These are phyloP conservation scores for Aotearoamyces nothofagi DNA, from an alignment of 2,329 filamentous ascomycete species.

Conservation along the genomic window DNA sequence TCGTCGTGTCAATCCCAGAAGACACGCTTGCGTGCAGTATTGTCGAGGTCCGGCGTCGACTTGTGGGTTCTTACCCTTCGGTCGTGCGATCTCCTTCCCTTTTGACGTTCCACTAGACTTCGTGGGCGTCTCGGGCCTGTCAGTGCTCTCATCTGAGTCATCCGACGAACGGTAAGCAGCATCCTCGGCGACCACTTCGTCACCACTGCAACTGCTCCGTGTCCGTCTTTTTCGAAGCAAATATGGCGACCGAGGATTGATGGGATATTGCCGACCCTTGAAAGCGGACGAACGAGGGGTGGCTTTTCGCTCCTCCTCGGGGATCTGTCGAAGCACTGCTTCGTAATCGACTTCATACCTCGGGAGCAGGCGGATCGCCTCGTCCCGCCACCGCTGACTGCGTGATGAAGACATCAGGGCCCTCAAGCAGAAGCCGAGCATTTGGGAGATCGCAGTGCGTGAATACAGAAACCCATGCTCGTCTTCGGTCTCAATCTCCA, in stretches of 20 bases:
- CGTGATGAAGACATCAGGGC: not conserved
- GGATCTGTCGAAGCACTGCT: not conserved
- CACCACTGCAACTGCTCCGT: not conserved
- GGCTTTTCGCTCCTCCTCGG: not conserved
- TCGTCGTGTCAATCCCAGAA: not conserved
- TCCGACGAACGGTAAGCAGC: not conserved
- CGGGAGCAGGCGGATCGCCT: not conserved
- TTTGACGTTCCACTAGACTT: no score
- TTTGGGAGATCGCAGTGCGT: not conserved
- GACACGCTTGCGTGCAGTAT: conserved; percentile 1
- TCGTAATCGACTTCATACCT: not conserved
- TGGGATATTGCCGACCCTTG: not conserved
- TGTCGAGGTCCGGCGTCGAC: not conserved
- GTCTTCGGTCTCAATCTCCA: not conserved
- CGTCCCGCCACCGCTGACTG: not conserved
- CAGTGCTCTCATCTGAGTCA: not conserved
- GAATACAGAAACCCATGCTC: not conserved
- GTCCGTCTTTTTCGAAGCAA: not conserved
- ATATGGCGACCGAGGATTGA: not conserved
- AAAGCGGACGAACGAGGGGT: not conserved
- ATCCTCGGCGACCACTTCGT: not conserved
- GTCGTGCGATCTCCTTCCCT: no score
- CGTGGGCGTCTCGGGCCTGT: not conserved
- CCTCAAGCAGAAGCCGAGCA: not conserved
- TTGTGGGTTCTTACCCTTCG: not conserved